These are phyloP conservation scores for Diplotaxis tenuifolia DNA, from an alignment of 345 rosid species.

Conservation along the genomic window DNA sequence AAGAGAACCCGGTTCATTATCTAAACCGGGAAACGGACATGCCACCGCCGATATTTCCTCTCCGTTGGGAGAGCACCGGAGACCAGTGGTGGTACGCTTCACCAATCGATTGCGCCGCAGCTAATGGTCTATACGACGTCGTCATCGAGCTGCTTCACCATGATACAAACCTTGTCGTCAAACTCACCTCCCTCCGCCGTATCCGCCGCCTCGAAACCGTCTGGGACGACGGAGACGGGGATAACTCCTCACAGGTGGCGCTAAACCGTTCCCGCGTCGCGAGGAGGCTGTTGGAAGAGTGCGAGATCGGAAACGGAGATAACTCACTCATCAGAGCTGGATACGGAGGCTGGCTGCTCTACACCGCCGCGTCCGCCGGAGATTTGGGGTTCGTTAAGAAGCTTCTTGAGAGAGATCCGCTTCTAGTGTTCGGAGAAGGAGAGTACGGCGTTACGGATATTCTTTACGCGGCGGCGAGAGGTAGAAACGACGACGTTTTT, in stretches of 20 bases:
- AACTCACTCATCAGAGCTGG: constrained; percentile 84
- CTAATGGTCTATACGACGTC: constrained; percentile 82
- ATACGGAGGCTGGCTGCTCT: constrained; percentile 93
- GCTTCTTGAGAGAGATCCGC: constrained; percentile 69
- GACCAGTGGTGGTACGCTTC: constrained; percentile 99
- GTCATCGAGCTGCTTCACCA: constrained; percentile 81
- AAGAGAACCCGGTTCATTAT: background rate
- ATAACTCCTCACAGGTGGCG: constrained; percentile 58
- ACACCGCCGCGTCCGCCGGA: constrained; percentile 95
- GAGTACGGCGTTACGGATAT: constrained; percentile 92
- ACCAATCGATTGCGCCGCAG: constrained; percentile 96
- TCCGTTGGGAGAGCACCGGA: constrained; percentile 98
- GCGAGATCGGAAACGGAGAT: constrained; percentile 57
- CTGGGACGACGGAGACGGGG: constrained; percentile 91
- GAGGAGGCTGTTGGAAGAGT: constrained; percentile 52
- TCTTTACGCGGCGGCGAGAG: constrained; percentile 77
- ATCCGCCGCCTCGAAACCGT: constrained; percentile 96
- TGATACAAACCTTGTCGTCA: constrained; percentile 90
- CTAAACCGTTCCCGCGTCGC: constrained; percentile 73
- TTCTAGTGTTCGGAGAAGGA: constrained; percentile 94
- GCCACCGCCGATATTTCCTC: constrained; percentile 84
- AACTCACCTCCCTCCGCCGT: constrained; percentile 93
- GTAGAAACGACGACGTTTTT: constrained; percentile 66
- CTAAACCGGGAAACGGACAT: constrained; percentile 34
- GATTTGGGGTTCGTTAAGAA: constrained; percentile 65